Evolutionary conservation across 2,329 filamentous ascomycete genomes (phyloP).

Genomic region (Colletotrichum tofieldiae): DNA sequence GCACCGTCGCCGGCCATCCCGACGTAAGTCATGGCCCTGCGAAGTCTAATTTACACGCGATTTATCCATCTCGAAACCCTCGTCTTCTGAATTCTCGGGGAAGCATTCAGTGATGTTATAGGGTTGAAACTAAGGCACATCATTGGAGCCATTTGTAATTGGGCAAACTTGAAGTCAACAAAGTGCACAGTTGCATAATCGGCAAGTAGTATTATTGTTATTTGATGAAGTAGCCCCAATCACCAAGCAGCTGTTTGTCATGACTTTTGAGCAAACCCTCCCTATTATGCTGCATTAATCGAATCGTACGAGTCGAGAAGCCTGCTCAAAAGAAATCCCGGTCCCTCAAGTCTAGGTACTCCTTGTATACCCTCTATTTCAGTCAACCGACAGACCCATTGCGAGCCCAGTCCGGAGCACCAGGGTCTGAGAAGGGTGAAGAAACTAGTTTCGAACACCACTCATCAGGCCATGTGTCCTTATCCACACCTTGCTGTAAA

Average conservation of each 20-base stretch:
- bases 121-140: not conserved
- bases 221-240: not conserved
- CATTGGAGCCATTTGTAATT: not conserved
- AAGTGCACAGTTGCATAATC: not conserved
- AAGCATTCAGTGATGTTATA: not conserved
- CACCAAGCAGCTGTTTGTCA: not conserved
- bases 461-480: not conserved
- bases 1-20: not conserved
- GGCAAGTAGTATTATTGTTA: not conserved
- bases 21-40: not conserved
- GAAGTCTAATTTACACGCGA: not conserved
- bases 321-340: not conserved
- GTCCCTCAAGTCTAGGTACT: not conserved
- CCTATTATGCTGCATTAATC: not conserved
- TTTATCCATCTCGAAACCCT: too few relatives aligned
- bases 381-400: not conserved
- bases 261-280: not conserved
- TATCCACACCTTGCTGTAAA: not conserved
- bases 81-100: not conserved
- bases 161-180: not conserved
- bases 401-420: not conserved
- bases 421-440: not conserved
- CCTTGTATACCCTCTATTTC: not conserved
- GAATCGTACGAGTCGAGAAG: not conserved
- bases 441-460: not conserved